These are phyloP conservation scores for Magnusiomyces sp. DNA, from an alignment of 1,139 yeast genomes.

Conservation along the genomic window DNA sequence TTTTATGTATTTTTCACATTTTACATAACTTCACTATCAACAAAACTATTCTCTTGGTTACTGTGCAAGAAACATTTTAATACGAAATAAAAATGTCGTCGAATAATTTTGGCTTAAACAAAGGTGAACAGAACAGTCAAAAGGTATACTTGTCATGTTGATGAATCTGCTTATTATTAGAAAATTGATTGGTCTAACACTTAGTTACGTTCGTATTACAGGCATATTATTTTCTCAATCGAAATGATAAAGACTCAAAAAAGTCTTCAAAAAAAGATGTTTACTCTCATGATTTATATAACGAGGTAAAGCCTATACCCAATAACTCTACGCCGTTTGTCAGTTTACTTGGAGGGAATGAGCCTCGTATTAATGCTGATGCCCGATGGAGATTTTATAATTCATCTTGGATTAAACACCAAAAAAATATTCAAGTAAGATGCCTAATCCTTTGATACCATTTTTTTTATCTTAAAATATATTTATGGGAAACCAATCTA, in stretches of 20 bases:
- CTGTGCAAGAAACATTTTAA: too few relatives aligned
- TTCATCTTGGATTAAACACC: conserved; percentile 24
- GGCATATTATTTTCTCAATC: conserved; percentile 13
- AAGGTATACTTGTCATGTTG: conserved; percentile 5
- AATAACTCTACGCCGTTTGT: conserved; percentile 28
- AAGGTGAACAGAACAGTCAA: conserved; percentile 13
- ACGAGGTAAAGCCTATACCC: too few relatives aligned
- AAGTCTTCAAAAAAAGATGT: conserved; percentile 2
- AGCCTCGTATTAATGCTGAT: conserved; percentile 25
- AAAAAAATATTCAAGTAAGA: conserved; percentile 18
- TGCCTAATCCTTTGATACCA: too few relatives aligned
- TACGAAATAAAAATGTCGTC: background rate
- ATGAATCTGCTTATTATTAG: background rate
- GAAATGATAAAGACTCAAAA: conserved; percentile 6
- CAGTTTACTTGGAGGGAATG: conserved; percentile 34
- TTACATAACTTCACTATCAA: too few relatives aligned
- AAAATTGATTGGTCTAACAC: background rate
- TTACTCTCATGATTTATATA: conserved; percentile 8
- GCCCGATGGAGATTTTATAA: conserved; percentile 34
- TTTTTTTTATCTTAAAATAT: background rate
- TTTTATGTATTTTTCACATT: too few relatives aligned
- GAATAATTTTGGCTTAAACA: conserved; percentile 7
- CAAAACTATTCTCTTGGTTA: too few relatives aligned
- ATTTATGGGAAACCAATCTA: background rate
- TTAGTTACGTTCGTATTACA: background rate